A percentile compares a stretch with the other conserved stretches of the same genome.
These are phyloP conservation scores for Lipomyces chichibuensis DNA, from an alignment of 805 yeast species.

Conservation along the genomic window DNA sequence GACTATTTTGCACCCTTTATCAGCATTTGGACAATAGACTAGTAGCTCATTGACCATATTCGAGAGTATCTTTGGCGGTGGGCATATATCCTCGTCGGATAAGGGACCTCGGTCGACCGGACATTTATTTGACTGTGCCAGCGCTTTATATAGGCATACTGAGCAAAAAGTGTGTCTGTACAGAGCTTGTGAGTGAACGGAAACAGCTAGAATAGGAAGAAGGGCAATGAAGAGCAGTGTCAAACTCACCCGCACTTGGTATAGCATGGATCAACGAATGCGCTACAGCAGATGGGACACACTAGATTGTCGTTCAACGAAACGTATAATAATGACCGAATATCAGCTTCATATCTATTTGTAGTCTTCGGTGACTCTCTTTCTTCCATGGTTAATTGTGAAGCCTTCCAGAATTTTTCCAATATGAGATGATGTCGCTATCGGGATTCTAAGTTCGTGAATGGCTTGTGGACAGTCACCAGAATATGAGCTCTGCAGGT, in stretches of 20 bases:
- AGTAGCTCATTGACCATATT: constrained; percentile 63
- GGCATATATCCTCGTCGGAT: constrained; percentile 46
- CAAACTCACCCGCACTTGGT: constrained; percentile 57
- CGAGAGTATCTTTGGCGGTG: constrained; percentile 62
- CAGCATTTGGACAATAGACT: constrained; percentile 57
- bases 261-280: constrained; percentile 62
- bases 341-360: constrained; percentile 13
- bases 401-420: neutral
- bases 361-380: neutral
- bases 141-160: constrained; percentile 50
- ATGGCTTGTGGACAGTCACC: neutral
- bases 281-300: constrained; percentile 71
- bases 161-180: constrained; percentile 61
- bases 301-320: constrained; percentile 33
- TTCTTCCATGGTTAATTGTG: neutral
- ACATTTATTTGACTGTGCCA: constrained; percentile 46
- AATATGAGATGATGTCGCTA: neutral
- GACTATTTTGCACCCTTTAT: constrained; percentile 59
- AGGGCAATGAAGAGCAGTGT: neutral
- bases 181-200: neutral
- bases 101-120: constrained; percentile 65
- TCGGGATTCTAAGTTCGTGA: neutral
- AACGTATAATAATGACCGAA: constrained; percentile 25
- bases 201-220: neutral
- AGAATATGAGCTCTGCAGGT: neutral